Percentiles rank a stretch among this genome's conserved stretches.
phyloP scores from a whole-genome alignment of 78 protist genomes.

The Speleostelium caveatum region DNA sequence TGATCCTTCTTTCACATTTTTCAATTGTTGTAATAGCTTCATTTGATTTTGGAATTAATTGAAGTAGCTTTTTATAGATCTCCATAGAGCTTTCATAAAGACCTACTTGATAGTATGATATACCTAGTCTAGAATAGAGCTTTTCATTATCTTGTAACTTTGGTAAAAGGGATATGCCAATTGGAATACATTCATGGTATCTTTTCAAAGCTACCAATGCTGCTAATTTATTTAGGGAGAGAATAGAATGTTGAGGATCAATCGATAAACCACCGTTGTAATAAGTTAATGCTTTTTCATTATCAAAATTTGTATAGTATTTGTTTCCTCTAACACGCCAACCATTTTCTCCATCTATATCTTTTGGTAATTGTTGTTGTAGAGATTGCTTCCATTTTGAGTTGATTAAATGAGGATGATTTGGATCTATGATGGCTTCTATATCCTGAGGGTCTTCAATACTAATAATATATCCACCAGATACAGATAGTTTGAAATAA shows the following conservation, averaged over 20 bases:
- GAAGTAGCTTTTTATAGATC: not conserved
- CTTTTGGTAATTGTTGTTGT: not conserved
- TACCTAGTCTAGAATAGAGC: not conserved
- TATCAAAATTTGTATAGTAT: not conserved
- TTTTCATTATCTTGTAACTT: not conserved
- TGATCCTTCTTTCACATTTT: not conserved
- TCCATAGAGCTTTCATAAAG: slow-evolving; percentile 23
- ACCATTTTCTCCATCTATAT: slow-evolving; percentile 7
- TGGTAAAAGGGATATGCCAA: not conserved
- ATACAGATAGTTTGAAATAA: not conserved
- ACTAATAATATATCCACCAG: not conserved
- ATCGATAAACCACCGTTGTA: not conserved
- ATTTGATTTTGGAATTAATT: not conserved
- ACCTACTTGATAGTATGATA: slow-evolving; percentile 9
- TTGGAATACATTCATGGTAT: slow-evolving; percentile 20
- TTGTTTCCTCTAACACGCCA: slow-evolving; percentile 11
- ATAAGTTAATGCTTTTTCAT: not conserved
- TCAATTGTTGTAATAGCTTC: not conserved
- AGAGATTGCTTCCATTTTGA: not conserved
- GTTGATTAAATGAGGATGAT: slow-evolving; percentile 1
- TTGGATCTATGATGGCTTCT: slow-evolving; percentile 1
- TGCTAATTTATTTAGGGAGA: not conserved
- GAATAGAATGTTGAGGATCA: slow-evolving; percentile 11
- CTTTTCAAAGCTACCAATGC: slow-evolving; percentile 3
- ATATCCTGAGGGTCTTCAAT: slow-evolving; percentile 11